Evolutionary conservation across 1,139 yeast species (phyloP).

Genomic region (Pichia sp.): DNA sequence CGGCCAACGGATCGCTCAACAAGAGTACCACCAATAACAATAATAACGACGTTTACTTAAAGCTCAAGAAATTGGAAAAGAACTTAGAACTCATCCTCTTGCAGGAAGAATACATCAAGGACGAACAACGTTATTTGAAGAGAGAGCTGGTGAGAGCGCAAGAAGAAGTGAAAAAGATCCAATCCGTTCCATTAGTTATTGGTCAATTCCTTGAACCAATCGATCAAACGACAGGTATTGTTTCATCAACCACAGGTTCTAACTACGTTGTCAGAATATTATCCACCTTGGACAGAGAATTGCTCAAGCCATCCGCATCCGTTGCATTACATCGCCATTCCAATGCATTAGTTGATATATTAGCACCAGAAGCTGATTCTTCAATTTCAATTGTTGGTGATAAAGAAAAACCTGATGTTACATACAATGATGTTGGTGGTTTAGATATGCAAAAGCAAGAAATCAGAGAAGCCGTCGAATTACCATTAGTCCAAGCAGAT

Average conservation of each 20-base stretch:
- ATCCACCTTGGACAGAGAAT: conserved; percentile 92
- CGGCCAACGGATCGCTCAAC: conserved; percentile 8
- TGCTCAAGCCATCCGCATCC: conserved; percentile 90
- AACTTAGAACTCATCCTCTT: conserved; percentile 79
- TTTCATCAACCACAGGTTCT: conserved; percentile 96
- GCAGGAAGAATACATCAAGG: conserved; percentile 96
- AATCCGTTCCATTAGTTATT: conserved; percentile 95
- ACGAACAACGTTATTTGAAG: conserved; percentile 94
- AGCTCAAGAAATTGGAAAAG: conserved; percentile 82
- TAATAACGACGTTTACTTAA: conserved; percentile 69
- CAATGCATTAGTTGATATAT: conserved; percentile 92
- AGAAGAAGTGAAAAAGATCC: conserved; percentile 97
- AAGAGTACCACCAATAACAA: conserved; percentile 9
- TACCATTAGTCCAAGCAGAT: conserved; percentile 95
- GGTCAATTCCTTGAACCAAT: conserved; percentile 98
- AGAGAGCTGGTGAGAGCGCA: conserved; percentile 95
- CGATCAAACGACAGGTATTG: conserved; percentile 95
- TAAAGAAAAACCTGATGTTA: conserved; percentile 69
- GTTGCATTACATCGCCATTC: conserved; percentile 99
- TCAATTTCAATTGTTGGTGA: conserved; percentile 94
- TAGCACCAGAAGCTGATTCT: conserved; percentile 99
- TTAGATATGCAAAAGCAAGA: conserved; percentile 99
- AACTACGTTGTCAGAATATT: conserved; percentile 94
- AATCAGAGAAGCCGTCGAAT: conserved; percentile 96
- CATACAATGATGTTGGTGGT: conserved; percentile 96